phyloP scores from a whole-genome alignment of 495 filamentous ascomycete species.

The Talaromyces proteolyticus region DNA sequence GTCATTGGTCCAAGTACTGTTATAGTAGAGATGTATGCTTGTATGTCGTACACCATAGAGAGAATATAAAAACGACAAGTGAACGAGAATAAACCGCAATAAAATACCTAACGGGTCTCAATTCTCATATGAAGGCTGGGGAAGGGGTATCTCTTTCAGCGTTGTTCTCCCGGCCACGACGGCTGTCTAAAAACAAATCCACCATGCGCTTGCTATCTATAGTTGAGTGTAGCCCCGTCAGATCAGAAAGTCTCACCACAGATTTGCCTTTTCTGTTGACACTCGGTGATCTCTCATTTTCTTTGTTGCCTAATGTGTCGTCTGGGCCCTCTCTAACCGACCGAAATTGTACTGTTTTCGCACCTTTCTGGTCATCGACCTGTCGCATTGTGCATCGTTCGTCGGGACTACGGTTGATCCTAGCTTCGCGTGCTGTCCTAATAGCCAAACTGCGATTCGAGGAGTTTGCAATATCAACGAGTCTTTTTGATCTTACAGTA shows the following conservation, averaged over 20 bases:
- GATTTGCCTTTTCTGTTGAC: constrained; percentile 10
- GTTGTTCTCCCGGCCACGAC: constrained; percentile 23
- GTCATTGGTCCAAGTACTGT: background rate
- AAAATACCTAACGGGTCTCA: background rate
- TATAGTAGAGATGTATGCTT: background rate
- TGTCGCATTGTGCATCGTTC: constrained; percentile 1
- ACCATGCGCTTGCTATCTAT: constrained; percentile 54
- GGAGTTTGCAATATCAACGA: constrained; percentile 27
- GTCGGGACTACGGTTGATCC: background rate
- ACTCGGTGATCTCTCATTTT: constrained; percentile 23
- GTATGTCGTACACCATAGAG: too few relatives aligned
- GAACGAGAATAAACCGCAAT: background rate
- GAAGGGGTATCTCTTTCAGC: background rate
- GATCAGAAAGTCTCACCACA: constrained; percentile 14
- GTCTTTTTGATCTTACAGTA: constrained; percentile 26
- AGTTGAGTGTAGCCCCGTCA: constrained; percentile 17
- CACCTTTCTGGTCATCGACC: constrained; percentile 12
- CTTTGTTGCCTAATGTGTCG: constrained; percentile 23
- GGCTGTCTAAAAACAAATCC: constrained; percentile 51
- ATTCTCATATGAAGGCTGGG: background rate
- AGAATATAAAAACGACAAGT: too few relatives aligned
- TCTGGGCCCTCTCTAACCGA: constrained; percentile 18
- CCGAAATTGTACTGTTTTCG: constrained; percentile 21
- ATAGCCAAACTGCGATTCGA: constrained; percentile 11
- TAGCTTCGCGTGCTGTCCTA: constrained; percentile 4